Evolutionary conservation across 2,329 filamentous ascomycete species (phyloP), one percentile per base, ranked within the genome.

Genomic region (Fusarium hainanense): DNA sequence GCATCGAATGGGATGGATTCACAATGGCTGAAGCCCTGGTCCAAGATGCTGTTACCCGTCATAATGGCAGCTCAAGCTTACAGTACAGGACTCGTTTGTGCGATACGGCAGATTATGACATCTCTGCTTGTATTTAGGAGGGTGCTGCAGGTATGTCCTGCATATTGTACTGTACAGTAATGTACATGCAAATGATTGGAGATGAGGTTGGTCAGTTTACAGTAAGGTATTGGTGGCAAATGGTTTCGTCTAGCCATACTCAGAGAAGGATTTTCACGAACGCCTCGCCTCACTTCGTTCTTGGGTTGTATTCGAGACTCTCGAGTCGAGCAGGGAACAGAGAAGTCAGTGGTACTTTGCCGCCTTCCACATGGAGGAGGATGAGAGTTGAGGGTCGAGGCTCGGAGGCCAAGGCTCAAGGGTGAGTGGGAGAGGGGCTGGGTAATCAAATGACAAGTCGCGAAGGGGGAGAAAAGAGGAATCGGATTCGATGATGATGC

Each of bases 121-220:
- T 70, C 51, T 65, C 59, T 52, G 55, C 52, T 58, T 30, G 34
- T 69, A 58, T 63, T 46, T 49, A 59, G 69, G 62, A 64, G 69
- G 66, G 58, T 63, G 71, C 75, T 77, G 78, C 75, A 79, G 43
- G 77, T 78, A 79, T 79, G 78, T 77, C 77, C 70, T 77, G 77
- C 78, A 79, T 79, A 51, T 51, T 51, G 40, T 25, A 78, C 75
- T 78, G 77, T 77, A 78, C 75, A 78, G 77, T 77, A 77, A 72
- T 75, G 76, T 77, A 78, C 77, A 70, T 76, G 69, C 74, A 74
- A 66, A 23, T 65, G 41, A 65, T 58, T 60, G 58, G 70, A 62
- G 50, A 57, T 63, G 55, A 42, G 51, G 55, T 25, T 41, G 43
- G 47, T 51, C 49, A 54, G 56, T 47, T 25, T 28, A 23, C 23